Conservation (phyloP, 2,329 filamentous ascomycete species). For the Phoma herbarum region DNA sequence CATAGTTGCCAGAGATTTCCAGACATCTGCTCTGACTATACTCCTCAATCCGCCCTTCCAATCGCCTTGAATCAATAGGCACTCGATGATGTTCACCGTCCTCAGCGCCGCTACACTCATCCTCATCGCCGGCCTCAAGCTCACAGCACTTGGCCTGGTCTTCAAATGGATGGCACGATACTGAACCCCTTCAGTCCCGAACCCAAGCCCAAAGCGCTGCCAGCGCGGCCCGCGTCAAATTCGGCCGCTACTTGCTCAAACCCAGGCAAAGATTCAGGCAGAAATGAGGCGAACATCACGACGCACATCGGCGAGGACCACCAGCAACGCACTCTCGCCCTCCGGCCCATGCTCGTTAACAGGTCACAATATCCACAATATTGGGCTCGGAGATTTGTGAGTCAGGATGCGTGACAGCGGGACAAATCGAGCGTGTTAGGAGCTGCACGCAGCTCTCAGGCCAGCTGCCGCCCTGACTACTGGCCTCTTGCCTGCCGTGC, state of each 20-base stretch:
- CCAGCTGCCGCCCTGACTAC: neutral
- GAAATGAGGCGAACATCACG: slow-evolving; percentile 7
- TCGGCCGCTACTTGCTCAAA: neutral
- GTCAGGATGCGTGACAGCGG: slow-evolving; percentile 11
- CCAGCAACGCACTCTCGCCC: neutral
- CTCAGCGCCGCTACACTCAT: slow-evolving; percentile 26
- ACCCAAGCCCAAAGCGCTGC: neutral
- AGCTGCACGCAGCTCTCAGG: neutral
- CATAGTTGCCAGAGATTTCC: neutral
- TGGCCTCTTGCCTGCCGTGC: neutral
- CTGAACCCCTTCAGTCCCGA: slow-evolving; percentile 8
- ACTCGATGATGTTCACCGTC: slow-evolving; percentile 13
- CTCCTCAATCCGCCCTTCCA: neutral
- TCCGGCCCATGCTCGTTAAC: slow-evolving; percentile 2
- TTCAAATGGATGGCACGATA: slow-evolving; percentile 41
- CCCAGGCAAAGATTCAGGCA: neutral
- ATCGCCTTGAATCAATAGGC: neutral
- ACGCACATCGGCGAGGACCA: neutral
- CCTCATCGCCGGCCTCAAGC: slow-evolving; percentile 42
- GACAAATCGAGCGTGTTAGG: neutral
- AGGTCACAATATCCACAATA: slow-evolving; percentile 12
- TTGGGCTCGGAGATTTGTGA: slow-evolving; percentile 17
- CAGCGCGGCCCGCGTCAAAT: neutral
- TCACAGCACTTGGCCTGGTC: slow-evolving; percentile 41
- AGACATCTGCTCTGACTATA: neutral